A percentile compares a stretch with the other conserved stretches of the same genome.
These are phyloP conservation scores for Chrysanthemum makinoi DNA, from an alignment of 129 eudicot species.

Conservation along the genomic window DNA sequence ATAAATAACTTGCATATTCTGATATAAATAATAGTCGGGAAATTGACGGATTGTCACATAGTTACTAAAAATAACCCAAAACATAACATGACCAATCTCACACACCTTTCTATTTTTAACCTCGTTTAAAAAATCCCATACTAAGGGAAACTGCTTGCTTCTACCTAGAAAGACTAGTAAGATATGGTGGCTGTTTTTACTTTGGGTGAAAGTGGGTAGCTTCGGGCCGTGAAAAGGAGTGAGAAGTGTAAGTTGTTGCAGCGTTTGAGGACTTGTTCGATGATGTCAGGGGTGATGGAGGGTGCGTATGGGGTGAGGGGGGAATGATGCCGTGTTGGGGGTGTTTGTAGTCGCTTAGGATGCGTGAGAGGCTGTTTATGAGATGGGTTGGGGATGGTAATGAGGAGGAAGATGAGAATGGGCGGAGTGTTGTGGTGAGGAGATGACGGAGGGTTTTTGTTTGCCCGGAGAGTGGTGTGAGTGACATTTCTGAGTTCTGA, in stretches of 20 bases:
- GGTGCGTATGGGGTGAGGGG: slow-evolving; percentile 64
- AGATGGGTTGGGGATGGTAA: slow-evolving; percentile 39
- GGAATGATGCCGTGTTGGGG: slow-evolving; percentile 75
- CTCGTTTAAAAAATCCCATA: slow-evolving; percentile 85
- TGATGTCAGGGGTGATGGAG: slow-evolving; percentile 43
- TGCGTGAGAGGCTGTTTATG: slow-evolving; percentile 66
- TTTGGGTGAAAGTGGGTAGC: slow-evolving; percentile 54
- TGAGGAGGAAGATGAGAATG: slow-evolving; percentile 3
- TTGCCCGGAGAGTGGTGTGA: slow-evolving; percentile 25
- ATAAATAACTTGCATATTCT: no score
- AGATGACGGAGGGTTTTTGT: slow-evolving; percentile 23
- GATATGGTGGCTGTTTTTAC: slow-evolving; percentile 45
- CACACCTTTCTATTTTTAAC: slow-evolving; percentile 36
- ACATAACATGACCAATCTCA: slow-evolving; percentile 38
- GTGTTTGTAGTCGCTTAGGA: slow-evolving; percentile 71
- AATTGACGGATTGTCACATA: no score
- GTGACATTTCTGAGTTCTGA: slow-evolving; percentile 35
- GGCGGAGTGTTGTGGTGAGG: slow-evolving; percentile 12
- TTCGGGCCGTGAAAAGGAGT: slow-evolving; percentile 67
- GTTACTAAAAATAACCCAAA: slow-evolving; percentile 67
- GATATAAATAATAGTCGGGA: no score
- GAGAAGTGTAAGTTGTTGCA: slow-evolving; percentile 76
- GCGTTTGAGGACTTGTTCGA: slow-evolving; percentile 80
- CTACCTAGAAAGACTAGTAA: slow-evolving; percentile 63
- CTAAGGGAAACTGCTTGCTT: slow-evolving; percentile 74